Evolutionary conservation across 192 early-diverging fungal species (phyloP).

Genomic region (Linnemannia schmuckeri): DNA sequence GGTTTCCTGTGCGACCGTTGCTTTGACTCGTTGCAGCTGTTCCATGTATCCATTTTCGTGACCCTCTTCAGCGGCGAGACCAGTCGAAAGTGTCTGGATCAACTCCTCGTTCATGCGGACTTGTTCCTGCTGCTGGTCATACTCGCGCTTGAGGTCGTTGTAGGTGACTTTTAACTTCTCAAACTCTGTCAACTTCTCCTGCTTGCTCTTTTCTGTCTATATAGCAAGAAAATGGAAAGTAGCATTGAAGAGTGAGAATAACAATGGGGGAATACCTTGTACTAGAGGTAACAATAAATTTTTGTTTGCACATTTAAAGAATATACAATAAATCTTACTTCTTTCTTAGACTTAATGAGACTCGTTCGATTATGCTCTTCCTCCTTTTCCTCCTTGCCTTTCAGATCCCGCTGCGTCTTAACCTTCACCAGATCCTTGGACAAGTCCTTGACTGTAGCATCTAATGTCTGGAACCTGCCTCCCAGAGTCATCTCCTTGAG

Average conservation of each 20-base stretch:
- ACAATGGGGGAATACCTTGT: not conserved
- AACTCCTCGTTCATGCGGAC: constrained; percentile 83
- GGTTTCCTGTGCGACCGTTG: constrained; percentile 69
- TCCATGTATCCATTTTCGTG: constrained; percentile 97
- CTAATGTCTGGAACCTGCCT: constrained; percentile 77
- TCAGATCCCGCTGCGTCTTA: constrained; percentile 88
- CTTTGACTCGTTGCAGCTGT: constrained; percentile 88
- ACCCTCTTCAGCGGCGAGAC: constrained; percentile 90
- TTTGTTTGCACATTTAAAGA: not conserved
- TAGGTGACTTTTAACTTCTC: constrained; percentile 59
- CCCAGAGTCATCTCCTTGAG: constrained; percentile 69
- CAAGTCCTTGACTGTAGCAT: constrained; percentile 78
- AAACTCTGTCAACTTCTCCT: constrained; percentile 56
- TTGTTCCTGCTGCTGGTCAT: constrained; percentile 70
- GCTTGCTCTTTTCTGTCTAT: constrained; percentile 61
- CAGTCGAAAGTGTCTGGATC: constrained; percentile 93
- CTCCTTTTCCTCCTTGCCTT: constrained; percentile 80
- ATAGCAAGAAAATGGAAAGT: not conserved
- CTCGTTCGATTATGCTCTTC: constrained; percentile 68
- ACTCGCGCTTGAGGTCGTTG: constrained; percentile 61
- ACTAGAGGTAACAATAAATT: not conserved
- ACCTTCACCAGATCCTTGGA: constrained; percentile 86
- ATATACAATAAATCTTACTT: constrained; percentile 41
- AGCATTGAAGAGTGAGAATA: not conserved
- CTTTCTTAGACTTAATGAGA: constrained; percentile 55